Evolutionary conservation across 257 asterid genomes (phyloP).

Genomic region (Nicotiana tomentosiformis): DNA sequence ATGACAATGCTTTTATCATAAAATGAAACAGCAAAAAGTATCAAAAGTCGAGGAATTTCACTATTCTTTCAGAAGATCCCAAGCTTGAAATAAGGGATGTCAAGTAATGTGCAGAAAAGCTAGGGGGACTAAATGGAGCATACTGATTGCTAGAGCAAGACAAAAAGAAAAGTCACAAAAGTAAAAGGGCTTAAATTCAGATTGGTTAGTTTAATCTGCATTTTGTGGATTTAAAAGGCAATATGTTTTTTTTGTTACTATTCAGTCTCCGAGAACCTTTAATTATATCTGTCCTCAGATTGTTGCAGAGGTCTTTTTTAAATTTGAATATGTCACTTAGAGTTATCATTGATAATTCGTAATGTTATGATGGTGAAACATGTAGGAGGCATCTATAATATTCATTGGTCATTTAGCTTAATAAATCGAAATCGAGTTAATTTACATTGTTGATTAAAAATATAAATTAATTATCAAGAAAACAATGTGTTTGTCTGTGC

Average conservation of each 20-base stretch:
- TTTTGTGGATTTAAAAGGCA: not conserved
- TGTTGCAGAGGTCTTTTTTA: not conserved
- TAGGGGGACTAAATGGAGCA: constrained; percentile 5
- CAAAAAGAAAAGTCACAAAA: constrained; percentile 1
- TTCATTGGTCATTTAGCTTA: too few species aligned
- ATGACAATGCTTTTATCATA: constrained; percentile 6
- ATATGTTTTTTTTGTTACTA: not conserved
- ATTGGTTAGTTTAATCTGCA: not conserved
- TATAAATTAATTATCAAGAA: too few species aligned
- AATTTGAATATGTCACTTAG: constrained; percentile 13
- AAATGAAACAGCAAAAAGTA: not conserved
- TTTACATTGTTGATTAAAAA: too few species aligned
- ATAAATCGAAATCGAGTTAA: too few species aligned
- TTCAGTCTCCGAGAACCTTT: not conserved
- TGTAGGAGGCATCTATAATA: too few species aligned
- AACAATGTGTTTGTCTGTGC: too few species aligned
- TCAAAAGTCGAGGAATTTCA: not conserved
- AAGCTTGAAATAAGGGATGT: not conserved
- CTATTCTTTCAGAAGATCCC: not conserved
- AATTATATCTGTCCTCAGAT: not conserved
- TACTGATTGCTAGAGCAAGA: not conserved
- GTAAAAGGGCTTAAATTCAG: not conserved
- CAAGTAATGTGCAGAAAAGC: not conserved
- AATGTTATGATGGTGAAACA: constrained; percentile 15
- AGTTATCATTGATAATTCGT: constrained; percentile 24